Evolutionary conservation across 2,329 filamentous ascomycete species (phyloP).

Genomic region (Sclerotinia sclerotiorum): DNA sequence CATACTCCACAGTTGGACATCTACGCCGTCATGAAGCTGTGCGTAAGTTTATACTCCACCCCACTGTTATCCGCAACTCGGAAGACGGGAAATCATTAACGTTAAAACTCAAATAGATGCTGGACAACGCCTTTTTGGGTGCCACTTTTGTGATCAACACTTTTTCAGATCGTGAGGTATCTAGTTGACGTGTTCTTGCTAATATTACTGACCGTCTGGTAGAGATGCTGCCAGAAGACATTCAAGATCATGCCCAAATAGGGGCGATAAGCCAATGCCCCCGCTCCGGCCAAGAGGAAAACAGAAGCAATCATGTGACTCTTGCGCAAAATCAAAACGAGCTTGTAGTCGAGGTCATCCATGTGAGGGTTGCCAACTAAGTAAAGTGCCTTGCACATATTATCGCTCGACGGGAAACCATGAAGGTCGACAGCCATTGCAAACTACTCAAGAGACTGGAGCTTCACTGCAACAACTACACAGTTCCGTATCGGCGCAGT

Average conservation of each 20-base stretch:
- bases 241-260: conserved; percentile 18
- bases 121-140: conserved; percentile 8
- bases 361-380: conserved; percentile 11
- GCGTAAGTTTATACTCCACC: conserved; percentile 4
- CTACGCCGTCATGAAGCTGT: conserved; percentile 20
- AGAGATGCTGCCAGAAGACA: conserved; percentile 23
- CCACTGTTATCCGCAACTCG: neutral
- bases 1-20: conserved; percentile 19
- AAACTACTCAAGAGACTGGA: neutral
- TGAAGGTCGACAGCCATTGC: neutral
- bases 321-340: conserved; percentile 21
- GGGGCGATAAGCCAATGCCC: conserved; percentile 15
- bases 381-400: conserved; percentile 1
- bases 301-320: conserved; percentile 22
- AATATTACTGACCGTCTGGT: neutral
- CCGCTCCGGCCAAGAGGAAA: conserved; percentile 16
- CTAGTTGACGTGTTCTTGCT: neutral
- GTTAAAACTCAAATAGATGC: conserved; percentile 1
- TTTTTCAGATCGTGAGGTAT: conserved; percentile 15
- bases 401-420: conserved; percentile 11
- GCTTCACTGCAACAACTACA: neutral
- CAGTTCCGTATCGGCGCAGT: neutral
- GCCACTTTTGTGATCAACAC: conserved; percentile 16
- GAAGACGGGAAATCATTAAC: neutral
- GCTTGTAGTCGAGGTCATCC: conserved; percentile 17